Conservation (phyloP, 106 monocot species). For the Acorus gramineus region DNA sequence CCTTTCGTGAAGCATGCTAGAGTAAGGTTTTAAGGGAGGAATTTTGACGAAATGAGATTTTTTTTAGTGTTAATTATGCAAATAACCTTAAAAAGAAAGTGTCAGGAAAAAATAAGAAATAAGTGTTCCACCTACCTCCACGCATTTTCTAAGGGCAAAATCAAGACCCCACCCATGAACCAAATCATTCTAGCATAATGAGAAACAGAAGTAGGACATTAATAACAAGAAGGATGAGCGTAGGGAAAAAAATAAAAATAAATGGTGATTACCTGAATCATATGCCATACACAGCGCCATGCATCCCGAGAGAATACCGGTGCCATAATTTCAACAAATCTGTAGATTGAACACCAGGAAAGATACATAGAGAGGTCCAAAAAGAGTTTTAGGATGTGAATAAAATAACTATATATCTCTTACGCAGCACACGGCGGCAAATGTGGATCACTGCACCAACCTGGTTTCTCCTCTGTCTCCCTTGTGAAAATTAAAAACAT, state of each 20-base stretch:
- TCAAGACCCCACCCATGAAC: constrained; percentile 21
- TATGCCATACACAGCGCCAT: constrained; percentile 9
- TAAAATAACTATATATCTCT: background rate
- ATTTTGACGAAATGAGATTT: no score
- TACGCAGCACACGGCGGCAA: constrained; percentile 16
- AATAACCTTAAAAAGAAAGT: background rate
- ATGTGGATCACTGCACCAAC: constrained; percentile 11
- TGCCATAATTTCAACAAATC: constrained; percentile 11
- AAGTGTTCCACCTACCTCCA: background rate
- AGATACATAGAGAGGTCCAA: background rate
- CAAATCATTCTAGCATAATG: constrained; percentile 1
- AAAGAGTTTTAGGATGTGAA: no score
- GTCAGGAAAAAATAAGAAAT: constrained; percentile 1
- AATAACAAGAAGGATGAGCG: background rate
- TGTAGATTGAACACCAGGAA: background rate
- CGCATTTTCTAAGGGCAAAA: constrained; percentile 34
- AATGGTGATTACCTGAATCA: constrained; percentile 3
- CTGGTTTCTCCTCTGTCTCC: constrained; percentile 13
- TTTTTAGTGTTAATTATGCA: no score
- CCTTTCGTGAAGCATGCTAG: no score
- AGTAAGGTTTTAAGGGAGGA: no score
- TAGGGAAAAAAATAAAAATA: background rate
- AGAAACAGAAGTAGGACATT: background rate
- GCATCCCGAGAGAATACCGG: constrained; percentile 8
- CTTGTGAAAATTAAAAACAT: background rate